These are phyloP conservation scores for Diacronema lutheri DNA, from an alignment of 78 protist species.

Conservation along the genomic window DNA sequence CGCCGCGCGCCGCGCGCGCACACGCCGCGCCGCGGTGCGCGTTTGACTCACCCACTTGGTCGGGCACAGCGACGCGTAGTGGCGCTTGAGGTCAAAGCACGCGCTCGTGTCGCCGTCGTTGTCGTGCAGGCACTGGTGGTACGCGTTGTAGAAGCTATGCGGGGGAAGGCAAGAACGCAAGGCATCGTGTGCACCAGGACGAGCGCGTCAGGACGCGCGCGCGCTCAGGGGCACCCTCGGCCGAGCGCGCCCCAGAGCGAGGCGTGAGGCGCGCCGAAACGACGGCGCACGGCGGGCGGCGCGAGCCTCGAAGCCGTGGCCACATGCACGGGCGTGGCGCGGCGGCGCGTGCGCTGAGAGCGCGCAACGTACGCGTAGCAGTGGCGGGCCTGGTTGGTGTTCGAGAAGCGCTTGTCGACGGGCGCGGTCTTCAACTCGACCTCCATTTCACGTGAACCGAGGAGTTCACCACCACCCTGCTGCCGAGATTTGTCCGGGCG, in stretches of 20 bases:
- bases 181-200: neutral
- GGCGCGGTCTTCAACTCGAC: neutral
- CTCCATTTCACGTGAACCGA: too few relatives aligned
- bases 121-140: slow-evolving; percentile 6
- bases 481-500: too few relatives aligned
- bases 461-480: too few relatives aligned
- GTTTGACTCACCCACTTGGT: neutral
- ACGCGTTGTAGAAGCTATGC: slow-evolving; percentile 14
- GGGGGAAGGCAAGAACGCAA: neutral
- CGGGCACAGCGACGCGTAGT: neutral
- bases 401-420: neutral
- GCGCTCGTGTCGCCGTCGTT: neutral
- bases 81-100: neutral
- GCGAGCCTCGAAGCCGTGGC: too few relatives aligned
- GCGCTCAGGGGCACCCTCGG: too few relatives aligned
- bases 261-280: too few relatives aligned
- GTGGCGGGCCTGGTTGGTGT: neutral
- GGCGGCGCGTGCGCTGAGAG: neutral
- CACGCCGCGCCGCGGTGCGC: neutral
- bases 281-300: too few relatives aligned
- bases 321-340: too few relatives aligned
- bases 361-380: neutral
- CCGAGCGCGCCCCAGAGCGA: too few relatives aligned
- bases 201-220: too few relatives aligned
- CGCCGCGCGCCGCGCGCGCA: neutral